Conservation (phyloP, 225 moss, liverwort and hornwort species). For the Sphagnum tenellum region DNA sequence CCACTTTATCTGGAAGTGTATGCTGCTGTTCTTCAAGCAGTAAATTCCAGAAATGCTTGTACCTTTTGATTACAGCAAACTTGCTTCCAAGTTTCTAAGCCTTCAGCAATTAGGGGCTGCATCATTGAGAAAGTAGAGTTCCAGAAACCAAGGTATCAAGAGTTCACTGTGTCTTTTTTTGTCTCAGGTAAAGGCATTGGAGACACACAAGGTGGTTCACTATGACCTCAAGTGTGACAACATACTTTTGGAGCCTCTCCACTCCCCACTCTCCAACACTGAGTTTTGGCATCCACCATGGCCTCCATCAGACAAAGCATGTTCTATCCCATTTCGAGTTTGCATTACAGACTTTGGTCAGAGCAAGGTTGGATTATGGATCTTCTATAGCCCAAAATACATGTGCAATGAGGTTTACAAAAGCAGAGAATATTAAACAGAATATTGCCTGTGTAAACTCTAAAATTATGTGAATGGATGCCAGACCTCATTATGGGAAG, state of each 20-base stretch:
- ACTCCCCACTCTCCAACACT: slow-evolving; percentile 21
- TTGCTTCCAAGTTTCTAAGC: too few species aligned
- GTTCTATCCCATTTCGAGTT: slow-evolving; percentile 55
- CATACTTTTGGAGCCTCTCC: slow-evolving; percentile 61
- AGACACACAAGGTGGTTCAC: slow-evolving; percentile 74
- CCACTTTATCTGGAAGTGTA: slow-evolving; percentile 73
- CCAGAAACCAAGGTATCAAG: too few species aligned
- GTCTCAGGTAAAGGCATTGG: slow-evolving; percentile 74
- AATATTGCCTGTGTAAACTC: too few species aligned
- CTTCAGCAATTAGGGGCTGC: too few species aligned
- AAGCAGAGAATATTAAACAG: too few species aligned
- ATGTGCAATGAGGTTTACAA: too few species aligned
- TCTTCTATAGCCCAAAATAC: too few species aligned
- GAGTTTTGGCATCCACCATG: slow-evolving; percentile 80
- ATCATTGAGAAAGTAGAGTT: too few species aligned
- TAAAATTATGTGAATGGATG: background rate
- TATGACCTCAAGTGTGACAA: slow-evolving; percentile 97
- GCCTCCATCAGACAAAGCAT: slow-evolving; percentile 22
- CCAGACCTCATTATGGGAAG: slow-evolving; percentile 48
- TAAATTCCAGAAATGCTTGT: slow-evolving; percentile 9
- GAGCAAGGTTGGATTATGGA: slow-evolving; percentile 55
- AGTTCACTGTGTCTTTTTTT: background rate
- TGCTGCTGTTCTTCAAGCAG: slow-evolving; percentile 64
- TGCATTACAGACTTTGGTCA: slow-evolving; percentile 92
- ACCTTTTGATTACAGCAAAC: too few species aligned